Evolutionary conservation across 805 yeast genomes (phyloP), one percentile per base, ranked within the genome.

Genomic region (Metschnikowia baotianmanensis): DNA sequence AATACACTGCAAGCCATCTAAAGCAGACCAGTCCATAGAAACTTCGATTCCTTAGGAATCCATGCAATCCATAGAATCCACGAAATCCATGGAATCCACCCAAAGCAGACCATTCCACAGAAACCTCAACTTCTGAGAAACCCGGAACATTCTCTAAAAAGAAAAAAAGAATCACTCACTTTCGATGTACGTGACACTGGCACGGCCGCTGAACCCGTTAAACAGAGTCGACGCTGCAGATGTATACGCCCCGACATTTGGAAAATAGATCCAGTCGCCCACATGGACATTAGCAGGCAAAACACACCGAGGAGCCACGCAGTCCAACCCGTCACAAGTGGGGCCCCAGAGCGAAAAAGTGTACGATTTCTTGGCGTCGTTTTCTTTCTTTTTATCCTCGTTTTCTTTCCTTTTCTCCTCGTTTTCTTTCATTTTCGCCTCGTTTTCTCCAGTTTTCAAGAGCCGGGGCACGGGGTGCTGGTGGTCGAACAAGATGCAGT

Each of bases 311-410:
- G 69, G 61, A 15, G 84, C 61, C 43, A 91, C 78, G 61, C 95
- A 84, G 62, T 91, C 99, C 48, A 91, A 72, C 3, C 97, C 97
- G 65, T 91, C 99, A 67, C 99, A 91, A 15, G 98, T 91, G 32
- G 98, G 99, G 5, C 99, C 99, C 99, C 99, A 91, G 45, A 93
- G 74, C 3, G 96, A 86, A 38, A 76, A 83, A 31, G 61, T 61
- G 48, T 61, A 55, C 30, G n/a, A n/a, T n/a, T n/a, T n/a, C n/a
- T n/a, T n/a, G n/a, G n/a, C n/a, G n/a, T n/a, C n/a, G n/a, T n/a
- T n/a, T n/a, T n/a, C n/a, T n/a, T n/a, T n/a, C n/a, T n/a, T n/a
- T n/a, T n/a, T n/a, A n/a, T n/a, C n/a, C n/a, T n/a, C n/a, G n/a
- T n/a, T n/a, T n/a, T n/a, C n/a, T n/a, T n/a, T n/a, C n/a, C n/a